These are phyloP conservation scores for Schwanniomyces etchellsii DNA, from an alignment of 1,139 yeast species.

Conservation along the genomic window DNA sequence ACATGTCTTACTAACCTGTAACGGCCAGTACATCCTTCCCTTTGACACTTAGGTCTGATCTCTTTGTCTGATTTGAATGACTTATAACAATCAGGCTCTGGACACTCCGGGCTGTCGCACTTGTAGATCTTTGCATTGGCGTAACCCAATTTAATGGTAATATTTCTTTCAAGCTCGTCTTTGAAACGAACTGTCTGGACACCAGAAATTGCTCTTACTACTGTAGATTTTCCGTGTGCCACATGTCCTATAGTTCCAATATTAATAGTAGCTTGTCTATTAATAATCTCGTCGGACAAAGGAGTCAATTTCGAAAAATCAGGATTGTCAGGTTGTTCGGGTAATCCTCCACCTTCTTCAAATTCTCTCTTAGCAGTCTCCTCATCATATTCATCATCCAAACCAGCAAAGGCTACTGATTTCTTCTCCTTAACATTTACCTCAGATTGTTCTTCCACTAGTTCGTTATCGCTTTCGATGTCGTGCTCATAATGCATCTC, in stretches of 20 bases:
- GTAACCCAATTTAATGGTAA: conserved; percentile 96
- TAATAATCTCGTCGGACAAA: conserved; percentile 88
- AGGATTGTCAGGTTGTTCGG: conserved; percentile 90
- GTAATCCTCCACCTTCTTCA: conserved; percentile 97
- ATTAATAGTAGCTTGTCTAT: conserved; percentile 98
- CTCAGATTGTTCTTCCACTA: conserved; percentile 38
- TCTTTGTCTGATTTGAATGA: conserved; percentile 94
- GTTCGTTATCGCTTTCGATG: conserved; percentile 46
- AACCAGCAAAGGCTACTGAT: conserved; percentile 77
- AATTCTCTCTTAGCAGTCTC: conserved; percentile 72
- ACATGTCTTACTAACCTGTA: conserved; percentile 92
- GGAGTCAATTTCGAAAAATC: conserved; percentile 79
- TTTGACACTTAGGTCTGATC: conserved; percentile 85
- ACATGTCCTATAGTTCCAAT: conserved; percentile 99
- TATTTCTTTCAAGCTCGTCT: conserved; percentile 97
- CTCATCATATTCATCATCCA: conserved; percentile 59
- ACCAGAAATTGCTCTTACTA: conserved; percentile 97
- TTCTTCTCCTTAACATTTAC: conserved; percentile 51
- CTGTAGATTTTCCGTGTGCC: conserved; percentile 99
- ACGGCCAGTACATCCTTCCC: conserved; percentile 79
- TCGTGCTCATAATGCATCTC: conserved; percentile 38
- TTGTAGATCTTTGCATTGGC: conserved; percentile 98
- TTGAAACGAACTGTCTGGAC: conserved; percentile 98
- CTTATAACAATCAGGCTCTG: conserved; percentile 92
- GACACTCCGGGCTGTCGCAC: conserved; percentile 82